These are phyloP conservation scores for Ogataea sp. DNA, from an alignment of 805 yeast genomes.

Conservation along the genomic window DNA sequence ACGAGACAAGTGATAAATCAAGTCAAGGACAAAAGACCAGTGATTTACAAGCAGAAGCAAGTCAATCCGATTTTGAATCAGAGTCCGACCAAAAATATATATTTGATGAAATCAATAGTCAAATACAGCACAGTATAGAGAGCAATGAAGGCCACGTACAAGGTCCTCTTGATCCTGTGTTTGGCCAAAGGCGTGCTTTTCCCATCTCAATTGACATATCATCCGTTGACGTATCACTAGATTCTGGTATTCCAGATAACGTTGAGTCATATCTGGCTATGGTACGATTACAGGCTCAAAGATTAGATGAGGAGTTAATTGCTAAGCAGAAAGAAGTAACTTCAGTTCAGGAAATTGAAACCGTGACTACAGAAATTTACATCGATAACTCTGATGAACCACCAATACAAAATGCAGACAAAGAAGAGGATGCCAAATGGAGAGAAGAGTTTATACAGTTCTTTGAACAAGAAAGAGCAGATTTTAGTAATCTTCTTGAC, in stretches of 20 bases:
- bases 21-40: too few relatives aligned
- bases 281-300: constrained; percentile 24
- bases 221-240: constrained; percentile 5
- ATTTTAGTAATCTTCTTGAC: constrained; percentile 12
- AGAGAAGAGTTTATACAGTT: constrained; percentile 7
- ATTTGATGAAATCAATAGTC: neutral
- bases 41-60: too few relatives aligned
- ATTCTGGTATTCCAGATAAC: constrained; percentile 10
- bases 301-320: constrained; percentile 4
- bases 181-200: constrained; percentile 29
- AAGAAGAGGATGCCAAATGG: constrained; percentile 1
- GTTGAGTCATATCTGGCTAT: constrained; percentile 25
- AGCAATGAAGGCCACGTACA: constrained; percentile 8
- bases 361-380: constrained; percentile 3
- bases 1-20: too few relatives aligned
- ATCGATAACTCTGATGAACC: neutral
- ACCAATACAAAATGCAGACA: neutral
- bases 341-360: neutral
- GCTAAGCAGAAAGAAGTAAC: neutral
- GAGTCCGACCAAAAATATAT: neutral
- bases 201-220: constrained; percentile 16
- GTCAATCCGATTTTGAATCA: neutral
- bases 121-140: neutral
- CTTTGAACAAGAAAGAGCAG: constrained; percentile 9
- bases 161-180: constrained; percentile 27